phyloP scores from a whole-genome alignment of 148 eudicot genomes.

The Cornus controversa region DNA sequence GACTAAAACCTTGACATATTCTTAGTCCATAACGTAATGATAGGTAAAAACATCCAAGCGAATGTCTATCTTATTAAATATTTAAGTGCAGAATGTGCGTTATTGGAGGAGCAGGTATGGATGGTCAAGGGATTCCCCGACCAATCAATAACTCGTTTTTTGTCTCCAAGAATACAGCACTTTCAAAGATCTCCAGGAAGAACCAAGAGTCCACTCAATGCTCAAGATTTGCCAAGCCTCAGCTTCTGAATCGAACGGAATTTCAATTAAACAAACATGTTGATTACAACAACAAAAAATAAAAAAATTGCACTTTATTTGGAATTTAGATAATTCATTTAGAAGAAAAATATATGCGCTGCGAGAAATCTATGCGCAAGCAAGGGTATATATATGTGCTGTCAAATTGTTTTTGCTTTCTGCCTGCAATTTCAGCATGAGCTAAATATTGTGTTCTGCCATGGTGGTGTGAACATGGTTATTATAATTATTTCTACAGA shows the following conservation, averaged over 20 bases:
- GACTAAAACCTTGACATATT: background rate
- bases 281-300: background rate
- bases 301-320: too few relatives aligned
- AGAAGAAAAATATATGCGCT: background rate
- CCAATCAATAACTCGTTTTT: background rate
- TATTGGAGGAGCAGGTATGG: background rate
- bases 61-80: background rate
- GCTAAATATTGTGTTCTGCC: background rate
- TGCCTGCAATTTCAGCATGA: background rate
- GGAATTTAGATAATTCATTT: background rate
- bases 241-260: background rate
- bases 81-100: background rate
- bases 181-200: background rate
- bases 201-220: background rate
- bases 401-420: background rate
- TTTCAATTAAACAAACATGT: background rate
- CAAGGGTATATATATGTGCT: too few relatives aligned
- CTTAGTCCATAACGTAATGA: background rate
- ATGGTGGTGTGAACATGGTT: background rate
- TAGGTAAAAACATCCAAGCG: background rate
- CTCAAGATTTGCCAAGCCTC: conserved; percentile 1
- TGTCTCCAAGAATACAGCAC: background rate
- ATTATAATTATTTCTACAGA: background rate
- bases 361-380: background rate
- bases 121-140: background rate